Conservation (phyloP, 345 rosid species). For the Arabidopsis suecica region DNA sequence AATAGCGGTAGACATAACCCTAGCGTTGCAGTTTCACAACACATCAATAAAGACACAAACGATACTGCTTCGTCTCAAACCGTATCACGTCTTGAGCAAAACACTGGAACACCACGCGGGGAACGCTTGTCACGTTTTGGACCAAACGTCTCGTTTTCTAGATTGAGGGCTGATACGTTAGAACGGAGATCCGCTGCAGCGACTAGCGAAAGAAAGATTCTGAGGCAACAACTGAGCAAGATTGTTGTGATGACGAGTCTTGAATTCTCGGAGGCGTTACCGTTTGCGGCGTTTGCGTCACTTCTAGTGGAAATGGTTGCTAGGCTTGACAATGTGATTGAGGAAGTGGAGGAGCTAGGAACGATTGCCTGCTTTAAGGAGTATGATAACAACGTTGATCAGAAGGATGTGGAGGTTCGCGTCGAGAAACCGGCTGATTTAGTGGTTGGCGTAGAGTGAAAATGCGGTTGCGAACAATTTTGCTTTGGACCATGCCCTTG, state of each 20-base stretch:
- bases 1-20: constrained; percentile 56
- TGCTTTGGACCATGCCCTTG: constrained; percentile 48
- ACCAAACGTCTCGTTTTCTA: constrained; percentile 51
- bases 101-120: constrained; percentile 28
- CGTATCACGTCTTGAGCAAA: constrained; percentile 9
- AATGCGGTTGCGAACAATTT: constrained; percentile 31
- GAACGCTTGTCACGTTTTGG: constrained; percentile 34
- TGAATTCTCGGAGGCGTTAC: constrained; percentile 83
- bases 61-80: neutral
- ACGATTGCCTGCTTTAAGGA: constrained; percentile 66
- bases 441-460: constrained; percentile 39
- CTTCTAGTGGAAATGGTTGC: constrained; percentile 74
- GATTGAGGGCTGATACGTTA: constrained; percentile 59
- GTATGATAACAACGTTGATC: constrained; percentile 35
- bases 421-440: constrained; percentile 41
- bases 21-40: neutral
- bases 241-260: constrained; percentile 63
- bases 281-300: constrained; percentile 80
- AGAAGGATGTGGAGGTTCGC: constrained; percentile 35
- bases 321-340: constrained; percentile 69
- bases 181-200: constrained; percentile 46
- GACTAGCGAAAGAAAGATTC: constrained; percentile 50
- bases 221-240: constrained; percentile 73
- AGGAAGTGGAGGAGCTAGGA: constrained; percentile 69
- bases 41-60: neutral